These are phyloP conservation scores for Amanita fuliginea DNA, from an alignment of 768 basidiomycete genomes.

Conservation along the genomic window DNA sequence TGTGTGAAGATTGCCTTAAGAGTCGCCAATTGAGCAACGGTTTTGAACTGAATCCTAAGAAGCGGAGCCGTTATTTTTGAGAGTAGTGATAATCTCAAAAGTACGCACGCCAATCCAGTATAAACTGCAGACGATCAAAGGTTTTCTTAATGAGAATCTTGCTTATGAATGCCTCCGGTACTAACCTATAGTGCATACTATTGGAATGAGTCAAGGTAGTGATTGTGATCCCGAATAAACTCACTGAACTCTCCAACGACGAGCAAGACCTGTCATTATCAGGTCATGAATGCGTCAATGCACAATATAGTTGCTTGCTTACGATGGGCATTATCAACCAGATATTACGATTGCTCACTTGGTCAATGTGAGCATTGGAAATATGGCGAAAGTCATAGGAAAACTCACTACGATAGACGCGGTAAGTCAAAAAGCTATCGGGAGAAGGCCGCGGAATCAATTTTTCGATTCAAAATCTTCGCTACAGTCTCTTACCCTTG, in stretches of 20 bases:
- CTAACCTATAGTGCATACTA: slow-evolving; percentile 15
- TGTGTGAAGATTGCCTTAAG: slow-evolving; percentile 19
- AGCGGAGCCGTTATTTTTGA: not conserved
- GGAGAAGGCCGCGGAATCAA: not conserved
- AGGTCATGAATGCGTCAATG: not conserved
- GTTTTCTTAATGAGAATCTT: not conserved
- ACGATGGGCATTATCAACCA: slow-evolving; percentile 12
- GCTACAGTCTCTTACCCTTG: slow-evolving; percentile 24
- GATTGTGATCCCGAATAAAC: not conserved
- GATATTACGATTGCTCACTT: slow-evolving; percentile 18
- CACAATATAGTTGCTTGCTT: slow-evolving; percentile 5
- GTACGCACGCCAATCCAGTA: slow-evolving; percentile 23
- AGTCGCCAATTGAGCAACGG: slow-evolving; percentile 19
- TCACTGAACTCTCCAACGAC: slow-evolving; percentile 18
- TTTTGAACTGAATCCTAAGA: slow-evolving; percentile 19
- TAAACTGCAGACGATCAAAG: slow-evolving; percentile 17
- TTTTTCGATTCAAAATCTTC: not conserved
- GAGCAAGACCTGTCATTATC: slow-evolving; percentile 9
- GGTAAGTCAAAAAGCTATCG: slow-evolving; percentile 16
- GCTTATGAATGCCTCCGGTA: not conserved
- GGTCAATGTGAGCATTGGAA: slow-evolving; percentile 1
- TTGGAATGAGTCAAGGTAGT: not conserved
- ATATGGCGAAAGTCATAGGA: not conserved
- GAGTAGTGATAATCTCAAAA: not conserved
- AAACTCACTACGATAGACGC: slow-evolving; percentile 19